Evolutionary conservation across 371 early-diverging fungal species (phyloP).

Genomic region (Apophysomyces elegans): DNA sequence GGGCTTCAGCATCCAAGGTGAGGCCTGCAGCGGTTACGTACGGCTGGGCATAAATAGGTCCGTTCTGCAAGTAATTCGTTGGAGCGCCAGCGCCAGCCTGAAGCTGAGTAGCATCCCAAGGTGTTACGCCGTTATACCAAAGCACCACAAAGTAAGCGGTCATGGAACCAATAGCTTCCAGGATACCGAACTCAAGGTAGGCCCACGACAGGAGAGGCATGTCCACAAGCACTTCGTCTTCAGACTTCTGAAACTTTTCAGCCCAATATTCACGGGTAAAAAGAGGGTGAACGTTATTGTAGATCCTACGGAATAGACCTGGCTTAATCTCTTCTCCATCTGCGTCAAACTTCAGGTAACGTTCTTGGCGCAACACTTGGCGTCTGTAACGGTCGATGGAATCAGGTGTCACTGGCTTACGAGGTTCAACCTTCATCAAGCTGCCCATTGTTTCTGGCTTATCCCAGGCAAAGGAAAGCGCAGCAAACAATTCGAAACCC

Average conservation of each 20-base stretch:
- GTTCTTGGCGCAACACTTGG: constrained; percentile 49
- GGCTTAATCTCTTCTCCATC: constrained; percentile 53
- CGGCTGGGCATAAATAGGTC: constrained; percentile 44
- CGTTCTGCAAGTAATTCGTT: constrained; percentile 49
- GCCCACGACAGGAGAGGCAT: constrained; percentile 79
- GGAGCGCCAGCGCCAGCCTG: constrained; percentile 46
- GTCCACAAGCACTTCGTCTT: constrained; percentile 92
- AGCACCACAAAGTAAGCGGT: constrained; percentile 79
- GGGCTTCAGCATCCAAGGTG: constrained; percentile 47
- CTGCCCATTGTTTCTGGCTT: constrained; percentile 76
- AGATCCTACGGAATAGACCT: constrained; percentile 25
- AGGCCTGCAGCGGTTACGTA: constrained; percentile 45
- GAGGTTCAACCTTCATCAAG: constrained; percentile 88
- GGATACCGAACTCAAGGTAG: constrained; percentile 86
- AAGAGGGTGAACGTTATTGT: constrained; percentile 41
- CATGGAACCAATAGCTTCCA: constrained; percentile 77
- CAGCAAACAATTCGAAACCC: constrained; percentile 89
- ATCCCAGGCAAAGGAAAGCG: constrained; percentile 95
- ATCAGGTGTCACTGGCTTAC: constrained; percentile 82
- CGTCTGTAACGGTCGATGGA: constrained; percentile 73
- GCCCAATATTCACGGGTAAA: constrained; percentile 65
- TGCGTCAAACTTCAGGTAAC: constrained; percentile 45
- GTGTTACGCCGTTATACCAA: constrained; percentile 54
- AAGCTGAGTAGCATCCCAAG: constrained; percentile 56
- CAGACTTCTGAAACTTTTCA: constrained; percentile 64